Evolutionary conservation across 441 rosid species (phyloP), one percentile per base, ranked within the genome.

Genomic region (Jatropha multifida): DNA sequence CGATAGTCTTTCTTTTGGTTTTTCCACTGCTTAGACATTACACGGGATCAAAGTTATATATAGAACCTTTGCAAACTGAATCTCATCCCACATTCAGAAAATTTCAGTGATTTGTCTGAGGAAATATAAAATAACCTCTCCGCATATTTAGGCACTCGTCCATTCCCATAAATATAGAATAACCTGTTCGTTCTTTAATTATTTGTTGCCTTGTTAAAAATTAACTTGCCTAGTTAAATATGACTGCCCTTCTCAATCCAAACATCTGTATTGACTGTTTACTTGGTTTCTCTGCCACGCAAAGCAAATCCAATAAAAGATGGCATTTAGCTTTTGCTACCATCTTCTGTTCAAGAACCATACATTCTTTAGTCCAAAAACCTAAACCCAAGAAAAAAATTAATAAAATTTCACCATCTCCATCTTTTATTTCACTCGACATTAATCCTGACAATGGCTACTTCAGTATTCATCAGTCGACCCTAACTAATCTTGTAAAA

Each of bases 271-370:
- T 58, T 9, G 58, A 54, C 4, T 54, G n/a, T 15, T 18, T 54
- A 54, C 8, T 18, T 18, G 1, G 58, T 54, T 18, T 15, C 58
- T 54, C 58, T 54, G 58, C 58, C 20, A 18, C 58, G 7, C n/a
- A 17, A 3, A 63, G 23, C 81, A 74, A 77, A 62, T 18, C 86
- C 71, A 68, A 49, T 72, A 82, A 80, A 44, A 88, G 81, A 54
- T 90, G 94, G 94, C 90, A 76, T 12, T 67, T 74, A 37, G 88
- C 90, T 20, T 82, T 86, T 49, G 48, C 70, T 40, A 78, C 79
- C 38, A 80, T 91, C 66, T 87, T 85, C 61, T 88, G 93, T 72
- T 86, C 85, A 18, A 79, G 89, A 78, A 77, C 88, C 70, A 76
- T 89, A 37, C 68, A 62, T 14, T 75, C 81, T 15, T 78, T 76